phyloP scores from a whole-genome alignment of 2,329 filamentous ascomycete genomes.

The Biscogniauxia sp. region DNA sequence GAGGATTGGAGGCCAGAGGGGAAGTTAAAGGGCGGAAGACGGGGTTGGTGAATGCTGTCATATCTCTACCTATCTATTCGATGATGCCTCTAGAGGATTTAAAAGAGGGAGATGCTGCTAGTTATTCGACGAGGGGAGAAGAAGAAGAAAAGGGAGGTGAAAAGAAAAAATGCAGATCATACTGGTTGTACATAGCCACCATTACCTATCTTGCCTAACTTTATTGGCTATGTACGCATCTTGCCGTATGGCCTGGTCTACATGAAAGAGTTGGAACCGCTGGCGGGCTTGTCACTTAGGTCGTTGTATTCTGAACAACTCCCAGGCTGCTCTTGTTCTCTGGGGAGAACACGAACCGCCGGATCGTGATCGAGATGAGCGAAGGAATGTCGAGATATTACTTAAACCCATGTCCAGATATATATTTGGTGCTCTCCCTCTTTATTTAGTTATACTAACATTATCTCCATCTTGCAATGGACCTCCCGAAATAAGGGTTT shows the following conservation, averaged over 20 bases:
- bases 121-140: background rate
- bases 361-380: background rate
- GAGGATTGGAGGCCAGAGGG: background rate
- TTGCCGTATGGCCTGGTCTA: background rate
- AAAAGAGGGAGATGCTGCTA: background rate
- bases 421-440: too few species aligned
- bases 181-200: background rate
- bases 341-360: background rate
- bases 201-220: background rate
- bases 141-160: background rate
- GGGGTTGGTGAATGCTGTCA: background rate
- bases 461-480: too few species aligned
- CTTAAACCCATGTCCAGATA: too few species aligned
- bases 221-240: background rate
- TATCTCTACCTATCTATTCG: background rate
- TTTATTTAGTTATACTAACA: too few species aligned
- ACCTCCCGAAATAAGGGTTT: too few species aligned
- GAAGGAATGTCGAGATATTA: background rate
- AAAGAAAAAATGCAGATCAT: background rate
- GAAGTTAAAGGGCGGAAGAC: background rate
- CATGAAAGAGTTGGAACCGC: background rate
- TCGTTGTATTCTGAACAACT: background rate
- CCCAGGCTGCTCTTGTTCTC: background rate
- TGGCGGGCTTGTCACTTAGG: background rate
- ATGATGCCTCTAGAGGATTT: background rate